phyloP scores from a whole-genome alignment of 75 land plant species.

The Picea glauca region DNA sequence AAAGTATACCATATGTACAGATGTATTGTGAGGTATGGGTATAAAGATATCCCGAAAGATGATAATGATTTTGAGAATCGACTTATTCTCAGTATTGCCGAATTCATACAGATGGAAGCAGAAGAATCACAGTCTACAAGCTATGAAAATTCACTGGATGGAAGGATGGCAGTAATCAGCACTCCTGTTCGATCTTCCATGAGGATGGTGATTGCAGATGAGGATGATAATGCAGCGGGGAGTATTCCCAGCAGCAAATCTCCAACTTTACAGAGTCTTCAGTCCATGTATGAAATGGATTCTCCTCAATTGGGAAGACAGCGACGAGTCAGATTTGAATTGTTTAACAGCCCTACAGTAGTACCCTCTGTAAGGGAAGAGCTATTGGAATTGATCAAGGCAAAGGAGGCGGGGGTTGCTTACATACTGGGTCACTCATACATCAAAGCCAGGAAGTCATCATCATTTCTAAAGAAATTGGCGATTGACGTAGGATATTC shows the following conservation, averaged over 20 bases:
- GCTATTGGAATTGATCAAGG: constrained; percentile 41
- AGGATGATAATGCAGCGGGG: constrained; percentile 8
- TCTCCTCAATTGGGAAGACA: constrained; percentile 12
- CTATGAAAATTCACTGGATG: constrained; percentile 31
- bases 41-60: constrained; percentile 69
- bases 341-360: constrained; percentile 24
- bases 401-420: constrained; percentile 53
- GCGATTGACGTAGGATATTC: constrained; percentile 44
- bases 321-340: constrained; percentile 34
- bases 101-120: constrained; percentile 38
- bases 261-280: constrained; percentile 40
- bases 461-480: constrained; percentile 43
- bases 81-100: constrained; percentile 36
- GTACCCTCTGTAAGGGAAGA: constrained; percentile 34
- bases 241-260: constrained; percentile 58
- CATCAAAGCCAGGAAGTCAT: constrained; percentile 48
- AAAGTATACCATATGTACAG: constrained; percentile 59
- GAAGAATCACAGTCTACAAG: constrained; percentile 12
- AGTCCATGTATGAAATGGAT: constrained; percentile 58
- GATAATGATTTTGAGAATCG: constrained; percentile 61
- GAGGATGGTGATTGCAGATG: not conserved
- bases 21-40: constrained; percentile 85
- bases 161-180: constrained; percentile 49
- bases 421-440: constrained; percentile 63
- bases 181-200: constrained; percentile 7